Evolutionary conservation across 805 yeast genomes (phyloP).

Genomic region (Metschnikowia cubensis): DNA sequence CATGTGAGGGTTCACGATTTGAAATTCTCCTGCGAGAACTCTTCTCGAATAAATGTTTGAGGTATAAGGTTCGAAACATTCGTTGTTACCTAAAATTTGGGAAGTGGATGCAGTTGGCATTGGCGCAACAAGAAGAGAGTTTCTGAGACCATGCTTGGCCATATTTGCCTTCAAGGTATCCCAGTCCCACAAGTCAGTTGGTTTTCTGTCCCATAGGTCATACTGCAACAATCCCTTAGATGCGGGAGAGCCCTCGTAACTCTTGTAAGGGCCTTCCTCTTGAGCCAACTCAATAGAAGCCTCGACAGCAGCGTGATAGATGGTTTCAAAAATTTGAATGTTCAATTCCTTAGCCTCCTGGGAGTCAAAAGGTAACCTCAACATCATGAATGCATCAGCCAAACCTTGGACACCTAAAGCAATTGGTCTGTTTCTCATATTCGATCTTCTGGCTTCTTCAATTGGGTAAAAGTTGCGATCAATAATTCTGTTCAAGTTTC

Average conservation of each 20-base stretch:
- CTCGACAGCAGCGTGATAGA: conserved; percentile 57
- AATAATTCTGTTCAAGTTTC: conserved; percentile 53
- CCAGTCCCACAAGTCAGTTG: conserved; percentile 58
- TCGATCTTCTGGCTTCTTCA: conserved; percentile 49
- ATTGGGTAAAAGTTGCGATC: conserved; percentile 57
- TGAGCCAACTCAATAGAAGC: conserved; percentile 52
- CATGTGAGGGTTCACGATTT: conserved; percentile 57
- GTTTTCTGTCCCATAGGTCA: conserved; percentile 58
- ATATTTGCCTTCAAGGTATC: conserved; percentile 48
- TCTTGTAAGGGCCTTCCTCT: conserved; percentile 47
- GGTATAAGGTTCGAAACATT: conserved; percentile 61
- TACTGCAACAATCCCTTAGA: conserved; percentile 54
- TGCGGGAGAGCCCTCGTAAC: conserved; percentile 56
- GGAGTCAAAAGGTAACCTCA: conserved; percentile 56
- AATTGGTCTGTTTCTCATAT: conserved; percentile 57
- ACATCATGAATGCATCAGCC: conserved; percentile 54
- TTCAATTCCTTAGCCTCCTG: conserved; percentile 53
- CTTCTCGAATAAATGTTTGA: conserved; percentile 61
- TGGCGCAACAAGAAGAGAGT: conserved; percentile 59
- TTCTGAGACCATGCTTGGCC: conserved; percentile 50
- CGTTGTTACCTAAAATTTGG: conserved; percentile 58
- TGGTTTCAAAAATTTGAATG: conserved; percentile 58
- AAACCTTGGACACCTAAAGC: conserved; percentile 64
- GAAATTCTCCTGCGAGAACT: conserved; percentile 62
- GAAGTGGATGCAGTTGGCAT: conserved; percentile 70